A percentile compares a stretch with the other conserved stretches of the same genome.
These are phyloP conservation scores for Cocos nucifera DNA, from an alignment of 176 grass and related monocot species.

Conservation along the genomic window DNA sequence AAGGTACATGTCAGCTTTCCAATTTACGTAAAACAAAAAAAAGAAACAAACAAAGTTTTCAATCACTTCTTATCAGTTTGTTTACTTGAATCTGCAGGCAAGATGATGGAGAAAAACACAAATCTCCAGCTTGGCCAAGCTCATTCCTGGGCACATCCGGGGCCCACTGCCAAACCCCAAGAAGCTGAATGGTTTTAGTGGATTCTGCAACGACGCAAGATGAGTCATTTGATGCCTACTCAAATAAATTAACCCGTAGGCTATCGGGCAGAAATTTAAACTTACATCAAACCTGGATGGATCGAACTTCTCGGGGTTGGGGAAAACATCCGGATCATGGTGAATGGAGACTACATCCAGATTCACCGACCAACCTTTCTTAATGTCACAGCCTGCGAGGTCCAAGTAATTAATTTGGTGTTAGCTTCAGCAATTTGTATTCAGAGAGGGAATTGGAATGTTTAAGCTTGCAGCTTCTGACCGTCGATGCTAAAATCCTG, in stretches of 20 bases:
- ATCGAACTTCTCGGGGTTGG: constrained; percentile 34
- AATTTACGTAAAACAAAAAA: too few relatives aligned
- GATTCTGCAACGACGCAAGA: constrained; percentile 8
- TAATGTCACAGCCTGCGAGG: constrained; percentile 29
- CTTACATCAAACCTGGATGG: constrained; percentile 45
- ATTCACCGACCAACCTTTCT: constrained; percentile 52
- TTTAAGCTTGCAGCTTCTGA: not conserved
- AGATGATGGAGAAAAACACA: constrained; percentile 54
- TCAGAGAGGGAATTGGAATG: too few relatives aligned
- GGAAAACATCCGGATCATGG: constrained; percentile 48
- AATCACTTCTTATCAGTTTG: not conserved
- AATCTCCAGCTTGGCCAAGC: constrained; percentile 55
- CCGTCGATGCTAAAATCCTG: constrained; percentile 55
- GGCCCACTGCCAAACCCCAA: constrained; percentile 57
- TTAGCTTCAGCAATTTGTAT: too few relatives aligned
- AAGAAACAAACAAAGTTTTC: not conserved
- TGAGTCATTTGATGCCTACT: too few relatives aligned
- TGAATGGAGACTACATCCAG: constrained; percentile 73
- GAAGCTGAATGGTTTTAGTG: constrained; percentile 45
- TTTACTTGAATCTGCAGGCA: constrained; percentile 38
- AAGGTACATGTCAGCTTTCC: not conserved
- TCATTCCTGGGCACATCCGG: constrained; percentile 54
- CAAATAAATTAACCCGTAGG: too few relatives aligned
- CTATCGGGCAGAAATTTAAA: too few relatives aligned
- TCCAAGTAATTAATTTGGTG: too few relatives aligned